Evolutionary conservation across 768 basidiomycete genomes (phyloP), one percentile per base, ranked within the genome.

Genomic region (Hygrophoropsis aurantiaca): DNA sequence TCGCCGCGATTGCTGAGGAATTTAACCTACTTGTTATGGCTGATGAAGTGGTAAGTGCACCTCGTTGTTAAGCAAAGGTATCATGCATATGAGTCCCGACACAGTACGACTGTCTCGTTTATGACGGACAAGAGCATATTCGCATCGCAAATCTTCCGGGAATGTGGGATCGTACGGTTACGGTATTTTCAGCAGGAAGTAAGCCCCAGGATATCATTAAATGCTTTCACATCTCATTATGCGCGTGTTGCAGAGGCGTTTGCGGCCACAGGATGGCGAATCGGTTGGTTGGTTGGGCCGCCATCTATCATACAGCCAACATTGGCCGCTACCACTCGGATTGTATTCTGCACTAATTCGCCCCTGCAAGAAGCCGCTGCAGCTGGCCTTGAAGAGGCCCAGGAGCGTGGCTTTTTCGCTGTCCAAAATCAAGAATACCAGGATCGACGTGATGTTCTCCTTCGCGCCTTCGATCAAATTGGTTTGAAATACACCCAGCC

Each of bases 161-260:
- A 18, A 97, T 98, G 90, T 98, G 94, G 94, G 90, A 97, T 55
- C 84, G 97, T 36, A 99, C 97, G 0, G 84, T 99, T 35, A 97
- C 95, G 6, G 90, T 97, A 45, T 84, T 88, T 33, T 94, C 92
- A n/a, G 94, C 90, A 23, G 94, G 94, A 56, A 95, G 92, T 92
- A 68, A 71, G 84, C 67, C 5, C 15, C 43, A 23, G 18, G 26
- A 27, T 25, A 32, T 20, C 33, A 36, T 24, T 3, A 20, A n/a
- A 27, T 24, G 11, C 11, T 23, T 34, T 9, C 35, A 25, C 37
- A n/a, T 52, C 43, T 53, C 37, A 11, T 15, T 36, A 16, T 26
- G 5, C n/a, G 4, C 20, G 11, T 10, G 2, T 19, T 7, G 13
- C 67, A 94, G 93, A 97, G 75, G 84, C 92, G 5, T 99, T 99